These are phyloP conservation scores for Phytophthora ohioensis DNA, from an alignment of 352 stramenopile species.

Conservation along the genomic window DNA sequence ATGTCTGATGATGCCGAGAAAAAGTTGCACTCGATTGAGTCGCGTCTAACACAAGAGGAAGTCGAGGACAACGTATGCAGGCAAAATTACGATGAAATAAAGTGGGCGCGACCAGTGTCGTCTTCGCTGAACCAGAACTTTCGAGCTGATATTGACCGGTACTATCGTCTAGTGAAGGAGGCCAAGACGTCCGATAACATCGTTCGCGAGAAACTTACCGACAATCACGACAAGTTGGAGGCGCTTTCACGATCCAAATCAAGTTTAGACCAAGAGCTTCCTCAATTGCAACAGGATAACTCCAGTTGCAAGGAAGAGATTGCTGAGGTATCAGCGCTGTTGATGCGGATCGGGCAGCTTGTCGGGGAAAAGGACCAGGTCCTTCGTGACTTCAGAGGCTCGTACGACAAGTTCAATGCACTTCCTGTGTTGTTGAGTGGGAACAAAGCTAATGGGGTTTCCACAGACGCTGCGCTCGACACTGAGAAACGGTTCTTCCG, in stretches of 20 bases:
- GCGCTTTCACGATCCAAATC: conserved; percentile 59
- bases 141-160: conserved; percentile 72
- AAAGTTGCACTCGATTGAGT: conserved; percentile 64
- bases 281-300: conserved; percentile 51
- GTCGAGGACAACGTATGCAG: conserved; percentile 73
- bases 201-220: conserved; percentile 57
- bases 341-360: conserved; percentile 62
- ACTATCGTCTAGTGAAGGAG: conserved; percentile 77
- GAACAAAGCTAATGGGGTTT: conserved; percentile 27
- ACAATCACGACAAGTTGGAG: conserved; percentile 46
- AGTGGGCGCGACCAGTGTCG: conserved; percentile 69
- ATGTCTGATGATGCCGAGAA: conserved; percentile 67
- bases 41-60: conserved; percentile 63
- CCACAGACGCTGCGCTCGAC: conserved; percentile 48
- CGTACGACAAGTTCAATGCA: conserved; percentile 67
- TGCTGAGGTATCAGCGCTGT: conserved; percentile 46
- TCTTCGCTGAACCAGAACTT: conserved; percentile 65
- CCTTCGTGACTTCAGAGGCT: conserved; percentile 56
- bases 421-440: conserved; percentile 58
- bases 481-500: conserved; percentile 70
- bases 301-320: conserved; percentile 72
- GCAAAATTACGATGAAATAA: conserved; percentile 67
- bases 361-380: conserved; percentile 75
- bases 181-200: conserved; percentile 75
- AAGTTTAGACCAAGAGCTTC: conserved; percentile 66